Evolutionary conservation across 352 stramenopile species (phyloP).

Genomic region (Pythium biforme): DNA sequence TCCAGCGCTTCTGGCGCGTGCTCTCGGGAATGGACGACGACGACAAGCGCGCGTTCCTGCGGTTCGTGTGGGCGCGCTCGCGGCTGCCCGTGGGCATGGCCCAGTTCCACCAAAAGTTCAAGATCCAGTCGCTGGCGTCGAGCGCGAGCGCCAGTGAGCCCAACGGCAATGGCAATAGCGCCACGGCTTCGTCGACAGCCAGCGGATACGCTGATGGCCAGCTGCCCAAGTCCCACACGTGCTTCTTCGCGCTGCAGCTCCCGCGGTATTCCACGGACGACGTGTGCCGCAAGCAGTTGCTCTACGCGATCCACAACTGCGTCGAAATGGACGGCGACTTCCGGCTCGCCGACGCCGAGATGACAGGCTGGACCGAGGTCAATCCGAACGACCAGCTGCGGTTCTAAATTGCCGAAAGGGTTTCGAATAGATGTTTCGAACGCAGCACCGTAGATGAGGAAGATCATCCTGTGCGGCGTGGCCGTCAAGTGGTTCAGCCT

Average conservation of each 20-base stretch:
- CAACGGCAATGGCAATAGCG: slow-evolving; percentile 10
- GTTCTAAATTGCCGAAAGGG: too few species aligned
- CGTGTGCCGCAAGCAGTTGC: slow-evolving; percentile 57
- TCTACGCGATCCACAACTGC: slow-evolving; percentile 87
- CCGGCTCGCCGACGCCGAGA: slow-evolving; percentile 78
- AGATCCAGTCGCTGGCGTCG: slow-evolving; percentile 65
- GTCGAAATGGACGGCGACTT: slow-evolving; percentile 90
- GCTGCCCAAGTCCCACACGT: slow-evolving; percentile 87
- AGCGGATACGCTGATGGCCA: slow-evolving; percentile 46
- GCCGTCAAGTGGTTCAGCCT: too few species aligned
- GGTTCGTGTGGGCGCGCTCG: slow-evolving; percentile 82
- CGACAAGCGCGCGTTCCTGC: slow-evolving; percentile 72
- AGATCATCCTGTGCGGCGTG: too few species aligned
- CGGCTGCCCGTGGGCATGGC: slow-evolving; percentile 53
- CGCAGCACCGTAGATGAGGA: too few species aligned
- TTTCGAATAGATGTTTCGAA: too few species aligned
- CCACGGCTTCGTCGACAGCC: not conserved
- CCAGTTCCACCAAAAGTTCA: slow-evolving; percentile 86
- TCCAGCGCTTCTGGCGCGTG: slow-evolving; percentile 81
- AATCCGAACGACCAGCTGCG: slow-evolving; percentile 59
- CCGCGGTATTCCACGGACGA: slow-evolving; percentile 79
- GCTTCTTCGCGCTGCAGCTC: slow-evolving; percentile 83
- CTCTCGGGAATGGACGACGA: slow-evolving; percentile 55
- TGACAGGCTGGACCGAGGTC: slow-evolving; percentile 72
- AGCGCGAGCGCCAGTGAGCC: slow-evolving; percentile 1